Conservation (phyloP, 345 rosid species). For the Populus euphratica region DNA sequence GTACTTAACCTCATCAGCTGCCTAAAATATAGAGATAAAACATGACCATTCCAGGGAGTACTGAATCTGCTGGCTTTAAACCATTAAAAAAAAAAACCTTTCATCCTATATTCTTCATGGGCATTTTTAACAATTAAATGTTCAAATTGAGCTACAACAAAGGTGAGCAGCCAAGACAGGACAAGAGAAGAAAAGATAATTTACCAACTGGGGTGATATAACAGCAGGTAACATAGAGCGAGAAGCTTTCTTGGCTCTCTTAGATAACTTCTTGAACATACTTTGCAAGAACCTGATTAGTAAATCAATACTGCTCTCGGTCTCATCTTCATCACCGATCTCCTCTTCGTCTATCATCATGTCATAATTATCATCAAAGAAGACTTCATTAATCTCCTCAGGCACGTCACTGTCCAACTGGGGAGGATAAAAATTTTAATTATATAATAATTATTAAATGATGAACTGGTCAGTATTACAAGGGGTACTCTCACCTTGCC, state of each 20-base stretch:
- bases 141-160: background rate
- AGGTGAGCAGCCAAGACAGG: background rate
- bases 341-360: conserved; percentile 34
- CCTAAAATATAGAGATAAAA: too few relatives aligned
- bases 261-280: conserved; percentile 58
- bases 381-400: conserved; percentile 37
- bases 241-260: conserved; percentile 68
- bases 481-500: conserved; percentile 11
- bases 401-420: conserved; percentile 44
- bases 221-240: conserved; percentile 59
- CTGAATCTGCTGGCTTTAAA: too few relatives aligned
- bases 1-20: too few relatives aligned
- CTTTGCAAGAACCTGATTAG: conserved; percentile 57
- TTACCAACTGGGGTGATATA: conserved; percentile 65
- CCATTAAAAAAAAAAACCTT: too few relatives aligned
- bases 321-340: conserved; percentile 46
- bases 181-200: background rate
- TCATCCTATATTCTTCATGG: too few relatives aligned
- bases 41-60: too few relatives aligned
- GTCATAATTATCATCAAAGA: conserved; percentile 35
- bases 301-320: conserved; percentile 73
- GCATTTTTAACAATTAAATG: too few relatives aligned
- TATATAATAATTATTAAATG: background rate
- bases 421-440: background rate
- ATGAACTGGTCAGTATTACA: background rate